Evolutionary conservation across 2,329 filamentous ascomycete species (phyloP), one percentile per base, ranked within the genome.

Genomic region (Fonsecaea multimorphosa): DNA sequence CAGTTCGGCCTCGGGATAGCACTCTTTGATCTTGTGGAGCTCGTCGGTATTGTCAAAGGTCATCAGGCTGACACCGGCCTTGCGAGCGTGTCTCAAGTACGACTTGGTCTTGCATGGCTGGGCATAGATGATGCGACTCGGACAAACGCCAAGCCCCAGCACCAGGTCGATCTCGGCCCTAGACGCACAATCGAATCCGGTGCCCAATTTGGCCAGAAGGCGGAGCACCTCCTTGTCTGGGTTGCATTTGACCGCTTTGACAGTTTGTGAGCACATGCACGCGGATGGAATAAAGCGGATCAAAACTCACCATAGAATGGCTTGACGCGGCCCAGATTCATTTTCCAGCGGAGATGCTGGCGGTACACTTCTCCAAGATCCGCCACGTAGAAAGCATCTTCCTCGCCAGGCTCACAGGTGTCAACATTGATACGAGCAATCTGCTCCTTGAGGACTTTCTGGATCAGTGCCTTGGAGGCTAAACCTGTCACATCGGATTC

Each of bases 91-190:
- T 76, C 93, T 92, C 69, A 99, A 86, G 79, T 97, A 98, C 55
- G 94, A 97, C 83, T 95, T 96, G 75, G 95, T 99, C 88, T 99
- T 99, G 91, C 95, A 98, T 63, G 95, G 95, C 82, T 99, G 95
- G 57, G 95, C 95, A 77, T 98, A 99, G 81, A 99, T 97, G 84
- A 99, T 96, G 78, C 94, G 93, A 71, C 89, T 87, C 12, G 95
- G 91, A 76, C 91, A 89, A 72, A 96, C 86, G 73, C 93, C 93
- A 78, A 93, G 86, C 75, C 86, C 84, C 61, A 98, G 85, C 68
- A 97, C 91, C 78, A 93, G 89, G 78, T 99, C 93, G 73, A 99
- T 97, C 82, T 99, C 95, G 71, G 89, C 86, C 86, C 98, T 98
- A 80, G 94, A 98, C 70, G 95, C 95, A 80, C 95, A 99, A 81